These are phyloP conservation scores for Geotrichum fermentans DNA, from an alignment of 1,139 yeast genomes.

Conservation along the genomic window DNA sequence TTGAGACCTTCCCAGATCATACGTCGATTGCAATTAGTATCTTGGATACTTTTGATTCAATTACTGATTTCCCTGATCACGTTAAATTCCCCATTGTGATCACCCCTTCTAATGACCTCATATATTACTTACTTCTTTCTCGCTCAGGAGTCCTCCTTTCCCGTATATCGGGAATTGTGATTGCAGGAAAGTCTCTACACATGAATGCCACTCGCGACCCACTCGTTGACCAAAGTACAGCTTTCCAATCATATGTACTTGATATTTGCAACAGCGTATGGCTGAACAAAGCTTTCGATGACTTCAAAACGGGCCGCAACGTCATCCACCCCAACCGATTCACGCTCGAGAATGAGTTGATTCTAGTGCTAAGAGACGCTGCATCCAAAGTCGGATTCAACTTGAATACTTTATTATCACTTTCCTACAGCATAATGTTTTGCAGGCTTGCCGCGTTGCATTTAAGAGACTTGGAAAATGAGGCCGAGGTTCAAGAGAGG, in stretches of 20 bases:
- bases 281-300: conserved; percentile 19
- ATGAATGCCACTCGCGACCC: conserved; percentile 28
- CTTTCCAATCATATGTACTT: conserved; percentile 10
- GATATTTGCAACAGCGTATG: conserved; percentile 20
- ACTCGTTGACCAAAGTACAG: conserved; percentile 30
- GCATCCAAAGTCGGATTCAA: conserved; percentile 2
- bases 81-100: conserved; percentile 30
- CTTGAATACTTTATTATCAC: conserved; percentile 6
- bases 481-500: conserved; percentile 34
- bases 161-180: conserved; percentile 48
- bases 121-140: conserved; percentile 40
- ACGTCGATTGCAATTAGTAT: conserved; percentile 24
- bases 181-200: conserved; percentile 41
- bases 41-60: conserved; percentile 28
- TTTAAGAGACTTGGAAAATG: conserved; percentile 49
- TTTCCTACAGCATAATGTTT: conserved; percentile 13
- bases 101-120: conserved; percentile 42
- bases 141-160: conserved; percentile 46
- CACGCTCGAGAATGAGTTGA: conserved; percentile 8
- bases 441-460: conserved; percentile 42
- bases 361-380: conserved; percentile 8
- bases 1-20: conserved; percentile 23
- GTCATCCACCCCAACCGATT: conserved; percentile 4
- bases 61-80: conserved; percentile 29
- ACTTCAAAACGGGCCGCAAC: background rate